These are phyloP conservation scores for Oidium heveae DNA, from an alignment of 2,329 filamentous ascomycete genomes.

Conservation along the genomic window DNA sequence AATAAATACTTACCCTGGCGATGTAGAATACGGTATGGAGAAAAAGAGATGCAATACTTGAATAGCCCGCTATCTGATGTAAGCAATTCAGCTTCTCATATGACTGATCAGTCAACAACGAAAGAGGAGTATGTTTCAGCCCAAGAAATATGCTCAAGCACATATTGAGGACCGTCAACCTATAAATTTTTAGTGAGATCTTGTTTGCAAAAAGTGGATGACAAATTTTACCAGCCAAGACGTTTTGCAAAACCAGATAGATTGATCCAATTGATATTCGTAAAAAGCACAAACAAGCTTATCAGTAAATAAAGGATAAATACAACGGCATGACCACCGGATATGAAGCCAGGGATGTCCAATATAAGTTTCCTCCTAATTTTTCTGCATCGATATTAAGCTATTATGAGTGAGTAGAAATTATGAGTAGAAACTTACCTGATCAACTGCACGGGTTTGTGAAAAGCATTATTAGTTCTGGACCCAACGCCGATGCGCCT, in stretches of 20 bases:
- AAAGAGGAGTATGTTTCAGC: constrained; percentile 31
- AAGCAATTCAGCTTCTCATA: constrained; percentile 33
- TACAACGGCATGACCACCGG: constrained; percentile 16
- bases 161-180: constrained; percentile 23
- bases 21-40: constrained; percentile 17
- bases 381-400: not conserved
- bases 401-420: constrained; percentile 1
- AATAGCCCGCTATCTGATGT: constrained; percentile 25
- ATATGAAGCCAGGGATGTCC: constrained; percentile 15
- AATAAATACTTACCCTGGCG: not conserved
- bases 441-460: constrained; percentile 4
- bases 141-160: constrained; percentile 26
- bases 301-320: constrained; percentile 15
- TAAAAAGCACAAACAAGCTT: constrained; percentile 16
- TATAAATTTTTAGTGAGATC: constrained; percentile 7
- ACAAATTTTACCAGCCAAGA: constrained; percentile 7
- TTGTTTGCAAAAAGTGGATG: constrained; percentile 7
- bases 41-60: constrained; percentile 19
- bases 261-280: constrained; percentile 8
- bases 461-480: constrained; percentile 4
- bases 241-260: constrained; percentile 3
- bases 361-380: constrained; percentile 4
- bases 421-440: constrained; percentile 2
- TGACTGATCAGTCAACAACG: constrained; percentile 25
- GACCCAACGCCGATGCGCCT: not conserved